Conservation (phyloP, 257 asterid genomes). For the Handroanthus guayacan region DNA sequence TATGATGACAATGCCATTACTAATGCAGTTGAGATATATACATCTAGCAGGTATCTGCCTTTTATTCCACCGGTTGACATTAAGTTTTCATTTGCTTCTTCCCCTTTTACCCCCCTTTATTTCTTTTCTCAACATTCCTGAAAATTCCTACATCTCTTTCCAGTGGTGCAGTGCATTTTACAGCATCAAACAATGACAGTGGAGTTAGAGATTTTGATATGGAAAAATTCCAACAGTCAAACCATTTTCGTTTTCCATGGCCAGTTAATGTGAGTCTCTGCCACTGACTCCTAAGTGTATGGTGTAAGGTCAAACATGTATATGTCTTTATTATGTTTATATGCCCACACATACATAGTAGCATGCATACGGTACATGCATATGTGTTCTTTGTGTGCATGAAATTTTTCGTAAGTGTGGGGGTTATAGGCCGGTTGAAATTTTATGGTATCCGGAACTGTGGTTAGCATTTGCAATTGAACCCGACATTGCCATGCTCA, state of each 20-base stretch:
- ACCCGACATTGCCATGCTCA: not conserved
- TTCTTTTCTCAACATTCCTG: slow-evolving; percentile 28
- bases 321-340: too few relatives aligned
- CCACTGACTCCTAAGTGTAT: not conserved
- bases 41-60: slow-evolving; percentile 62
- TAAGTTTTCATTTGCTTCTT: not conserved
- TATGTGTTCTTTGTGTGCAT: not conserved
- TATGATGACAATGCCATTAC: slow-evolving; percentile 94
- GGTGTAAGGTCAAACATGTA: not conserved
- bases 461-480: not conserved
- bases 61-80: not conserved
- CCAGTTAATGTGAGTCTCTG: slow-evolving; percentile 85
- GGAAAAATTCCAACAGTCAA: slow-evolving; percentile 80
- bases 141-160: slow-evolving; percentile 35
- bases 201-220: slow-evolving; percentile 91
- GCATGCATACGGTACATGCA: not conserved
- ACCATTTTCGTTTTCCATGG: slow-evolving; percentile 79
- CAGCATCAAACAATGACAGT: slow-evolving; percentile 87
- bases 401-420: not conserved
- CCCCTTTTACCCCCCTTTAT: not conserved
- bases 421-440: not conserved
- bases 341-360: not conserved
- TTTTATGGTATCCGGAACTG: not conserved
- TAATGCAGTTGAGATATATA: slow-evolving; percentile 79
- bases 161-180: slow-evolving; percentile 94